Base-by-base conservation (phyloP, 1,284 basidiomycete species). In the Austroboletus rostrupii region DNA sequence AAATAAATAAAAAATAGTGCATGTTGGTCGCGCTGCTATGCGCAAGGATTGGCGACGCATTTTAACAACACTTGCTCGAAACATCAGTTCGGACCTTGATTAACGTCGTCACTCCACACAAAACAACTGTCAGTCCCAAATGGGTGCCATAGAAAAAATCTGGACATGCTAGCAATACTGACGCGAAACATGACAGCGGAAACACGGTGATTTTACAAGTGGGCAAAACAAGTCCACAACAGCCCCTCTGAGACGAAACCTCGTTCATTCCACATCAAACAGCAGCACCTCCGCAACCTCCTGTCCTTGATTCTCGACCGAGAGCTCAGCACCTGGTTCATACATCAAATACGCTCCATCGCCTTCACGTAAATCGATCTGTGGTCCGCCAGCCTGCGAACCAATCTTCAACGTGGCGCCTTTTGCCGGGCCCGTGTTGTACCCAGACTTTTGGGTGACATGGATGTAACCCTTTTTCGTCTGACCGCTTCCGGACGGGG, bases 371-470 rank as follows among this genome's bases (percentile, higher is more conserved):
- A 81, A 59, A 19, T 61, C 64, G 0, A 63, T 43, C 47, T 68
- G 65, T 0, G 60, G 48, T 37, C 72, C 72, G 5, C 67, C 67
- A 16, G 70, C 68, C 11, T 74, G 68, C 8, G 70, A 71, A 2
- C 74, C 75, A 36, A 83, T 56, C 46, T 65, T 74, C 47, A 88
- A 62, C 38, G 66, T 65, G 0, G 77, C 80, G 0, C 85, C 85
- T 1, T 63, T 68, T 0, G 79, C 70, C 19, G 65, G 58, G 4
- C 70, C 72, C 1, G 74, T 62, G 54, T 91, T 87, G 68, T 87
- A 93, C 3, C 89, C 90, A 21, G 82, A 83, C 10, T 76, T 83
- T 70, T 91, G 88, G 47, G 90, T 72, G 47, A 90, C 76, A 53
- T 89, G 85, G 43, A 90, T 68, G 58, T 87, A 87, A 3, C 73